Evolutionary conservation across 208 protist species (phyloP), one percentile per base, ranked within the genome.

Genomic region (Trypanosoma mega): DNA sequence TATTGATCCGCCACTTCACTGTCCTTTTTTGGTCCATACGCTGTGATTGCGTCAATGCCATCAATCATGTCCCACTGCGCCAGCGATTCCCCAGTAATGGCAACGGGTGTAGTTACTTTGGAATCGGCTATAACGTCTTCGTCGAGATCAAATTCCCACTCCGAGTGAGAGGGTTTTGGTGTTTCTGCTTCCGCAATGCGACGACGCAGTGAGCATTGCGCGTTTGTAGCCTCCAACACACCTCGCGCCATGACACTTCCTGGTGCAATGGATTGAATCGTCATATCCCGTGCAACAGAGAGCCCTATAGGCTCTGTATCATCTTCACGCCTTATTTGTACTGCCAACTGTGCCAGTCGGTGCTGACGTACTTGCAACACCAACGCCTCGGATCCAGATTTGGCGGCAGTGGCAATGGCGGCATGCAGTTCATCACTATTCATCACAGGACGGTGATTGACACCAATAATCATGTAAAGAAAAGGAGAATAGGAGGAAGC

Each of bases 291-390:
- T 53, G 87, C 76, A 18, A 93, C 53, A 29, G 66, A 60, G 33
- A 93, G 59, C 0, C 86, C 86, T 1, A 93, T 69, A 0, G 86
- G 72, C 20, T 72, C 63, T 23, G 87, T 31, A 23, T 62, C 63
- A 41, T 46, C 74, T 20, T 45, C 52, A 9, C 86, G 76, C 16
- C 65, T 50, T 21, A 88, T 69, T 4, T 33, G 53, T 11, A 81
- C 9, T 33, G 73, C 53, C 11, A 90, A 55, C 4, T 79, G 74
- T 26, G 75, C 63, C 34, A 93, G 74, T 11, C 71, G 62, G 51
- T 79, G 79, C 59, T 90, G 82, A 5, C 75, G 80, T 14, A 93
- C 76, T 6, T 72, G 59, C 26, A 93, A 57, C 44, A 79, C 83
- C 18, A 90, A 68, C 0, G 80, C 74, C 48, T 92, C 81, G 36